Conservation (phyloP, 192 early-diverging fungal species). For the Coemansia sp. region DNA sequence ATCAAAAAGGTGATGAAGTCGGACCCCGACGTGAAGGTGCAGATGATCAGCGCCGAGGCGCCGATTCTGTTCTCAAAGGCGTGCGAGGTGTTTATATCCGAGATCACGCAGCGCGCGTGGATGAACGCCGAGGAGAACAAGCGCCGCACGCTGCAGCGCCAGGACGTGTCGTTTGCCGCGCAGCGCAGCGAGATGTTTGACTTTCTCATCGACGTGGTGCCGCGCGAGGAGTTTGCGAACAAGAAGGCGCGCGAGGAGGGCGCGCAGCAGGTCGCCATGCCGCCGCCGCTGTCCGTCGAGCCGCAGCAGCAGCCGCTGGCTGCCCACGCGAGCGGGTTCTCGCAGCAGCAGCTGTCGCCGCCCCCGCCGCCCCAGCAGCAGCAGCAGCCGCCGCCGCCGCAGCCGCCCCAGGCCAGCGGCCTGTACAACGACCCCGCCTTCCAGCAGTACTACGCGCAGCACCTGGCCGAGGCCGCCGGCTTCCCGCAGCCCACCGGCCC, state of each 20-base stretch:
- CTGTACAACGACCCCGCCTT: slow-evolving; percentile 34
- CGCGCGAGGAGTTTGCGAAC: slow-evolving; percentile 73
- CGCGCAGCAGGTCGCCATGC: not conserved
- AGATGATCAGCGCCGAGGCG: slow-evolving; percentile 78
- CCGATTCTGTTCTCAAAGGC: slow-evolving; percentile 94
- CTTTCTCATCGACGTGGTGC: slow-evolving; percentile 97
- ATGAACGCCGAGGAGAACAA: slow-evolving; percentile 96
- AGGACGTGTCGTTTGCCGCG: slow-evolving; percentile 86
- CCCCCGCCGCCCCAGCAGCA: not conserved
- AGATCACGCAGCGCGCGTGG: slow-evolving; percentile 81
- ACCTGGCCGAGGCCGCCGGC: slow-evolving; percentile 39
- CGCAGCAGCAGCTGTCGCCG: slow-evolving; percentile 4
- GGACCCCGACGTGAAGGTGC: slow-evolving; percentile 91
- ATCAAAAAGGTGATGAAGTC: slow-evolving; percentile 99
- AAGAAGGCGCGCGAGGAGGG: slow-evolving; percentile 20
- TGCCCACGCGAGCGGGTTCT: not conserved
- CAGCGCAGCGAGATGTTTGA: slow-evolving; percentile 94
- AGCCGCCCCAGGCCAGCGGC: slow-evolving; percentile 5
- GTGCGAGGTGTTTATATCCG: slow-evolving; percentile 96
- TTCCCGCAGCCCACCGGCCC: slow-evolving; percentile 31
- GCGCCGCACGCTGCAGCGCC: slow-evolving; percentile 88
- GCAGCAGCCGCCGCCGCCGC: slow-evolving; percentile 10
- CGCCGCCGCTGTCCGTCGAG: not conserved
- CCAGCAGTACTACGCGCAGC: slow-evolving; percentile 52
- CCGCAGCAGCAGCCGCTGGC: not conserved